Base-by-base conservation (phyloP, 352 stramenopile genomes). In the Phytophthora crassamura region DNA sequence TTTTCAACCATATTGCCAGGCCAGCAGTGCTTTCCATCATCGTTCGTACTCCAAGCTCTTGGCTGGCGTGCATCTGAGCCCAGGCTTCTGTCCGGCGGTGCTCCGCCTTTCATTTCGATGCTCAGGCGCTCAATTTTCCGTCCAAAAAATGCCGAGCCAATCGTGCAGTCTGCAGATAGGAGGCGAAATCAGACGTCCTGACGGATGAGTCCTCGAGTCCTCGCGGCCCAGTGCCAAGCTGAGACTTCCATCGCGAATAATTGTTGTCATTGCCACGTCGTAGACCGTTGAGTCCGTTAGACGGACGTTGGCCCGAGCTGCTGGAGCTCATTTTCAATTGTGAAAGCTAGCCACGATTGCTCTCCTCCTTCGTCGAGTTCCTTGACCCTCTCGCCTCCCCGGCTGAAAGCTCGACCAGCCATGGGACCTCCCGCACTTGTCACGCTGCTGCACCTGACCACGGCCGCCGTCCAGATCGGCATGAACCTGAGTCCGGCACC, bases 401-500 rank as follows among this genome's bases (percentile, higher is more conserved):
- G 66, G 66, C 66, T 74, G 60, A 70, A 60, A 59, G 43, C 36
- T 62, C 38, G 36, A 45, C 9, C 32, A 60, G 50, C 32, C 40
- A 74, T 74, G 66, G 20, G 47, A 47, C 67, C 54, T 35, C 60
- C 68, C 25, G n/a, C 52, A 42, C 38, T 76, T 12, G 53, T 69
- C 25, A 72, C 59, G 52, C 56, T 69, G 36, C 60, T 78, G 14
- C 57, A 63, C 53, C 9, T 75, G 52, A 59, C 57, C 41, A 77
- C 69, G 28, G 69, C 74, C 30, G 50, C 58, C 48, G 67, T 75
- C 50, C 71, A 76, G 42, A 64, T 80, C 11, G 54, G 56, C 41
- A 78, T 80, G 68, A 77, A 76, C 50, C 43, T 78, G 46, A 78
- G 69, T 42, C 55, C 61, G 20, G 62, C 59, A 3, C 66, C 74